Percentiles rank a stretch among this genome's conserved stretches.
Conservation (phyloP, 768 basidiomycete genomes). For the Cystobasidiopsis lactophilus region DNA sequence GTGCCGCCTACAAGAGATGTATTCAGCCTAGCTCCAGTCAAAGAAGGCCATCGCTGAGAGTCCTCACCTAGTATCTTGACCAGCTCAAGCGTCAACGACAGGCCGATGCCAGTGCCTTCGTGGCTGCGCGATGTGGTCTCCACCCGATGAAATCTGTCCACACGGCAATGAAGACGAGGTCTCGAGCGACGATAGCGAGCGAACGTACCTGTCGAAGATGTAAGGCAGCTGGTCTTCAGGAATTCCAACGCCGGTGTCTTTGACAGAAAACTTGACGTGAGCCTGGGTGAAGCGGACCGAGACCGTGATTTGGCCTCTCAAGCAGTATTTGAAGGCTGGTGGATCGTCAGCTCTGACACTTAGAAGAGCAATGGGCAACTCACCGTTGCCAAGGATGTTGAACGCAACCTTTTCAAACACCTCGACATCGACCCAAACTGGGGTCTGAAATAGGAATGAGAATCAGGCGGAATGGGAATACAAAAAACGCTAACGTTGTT, state of each 20-base stretch:
- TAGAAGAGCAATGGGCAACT: neutral
- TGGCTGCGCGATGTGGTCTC: neutral
- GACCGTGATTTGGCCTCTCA: conserved; percentile 4
- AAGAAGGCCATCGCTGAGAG: too few relatives aligned
- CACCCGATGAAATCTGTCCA: conserved; percentile 16
- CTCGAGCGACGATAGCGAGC: too few relatives aligned
- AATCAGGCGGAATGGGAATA: too few relatives aligned
- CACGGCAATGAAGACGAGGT: too few relatives aligned
- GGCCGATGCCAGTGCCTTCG: conserved; percentile 10
- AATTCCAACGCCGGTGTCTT: conserved; percentile 15
- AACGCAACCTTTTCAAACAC: conserved; percentile 10
- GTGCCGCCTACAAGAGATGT: conserved; percentile 14
- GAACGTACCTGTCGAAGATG: too few relatives aligned
- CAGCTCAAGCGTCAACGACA: conserved; percentile 15
- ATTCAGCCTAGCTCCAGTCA: too few relatives aligned
- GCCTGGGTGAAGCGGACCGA: conserved; percentile 4
- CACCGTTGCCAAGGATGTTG: neutral
- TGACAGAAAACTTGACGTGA: conserved; percentile 4
- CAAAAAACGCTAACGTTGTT: too few relatives aligned
- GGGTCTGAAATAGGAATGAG: conserved; percentile 6
- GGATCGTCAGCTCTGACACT: conserved; percentile 6
- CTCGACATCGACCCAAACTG: too few relatives aligned
- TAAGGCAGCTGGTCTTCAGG: conserved; percentile 8
- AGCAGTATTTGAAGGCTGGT: conserved; percentile 12
- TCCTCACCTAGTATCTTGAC: too few relatives aligned